phyloP scores from a whole-genome alignment of 192 early-diverging fungal species.

The Linnemannia exigua region DNA sequence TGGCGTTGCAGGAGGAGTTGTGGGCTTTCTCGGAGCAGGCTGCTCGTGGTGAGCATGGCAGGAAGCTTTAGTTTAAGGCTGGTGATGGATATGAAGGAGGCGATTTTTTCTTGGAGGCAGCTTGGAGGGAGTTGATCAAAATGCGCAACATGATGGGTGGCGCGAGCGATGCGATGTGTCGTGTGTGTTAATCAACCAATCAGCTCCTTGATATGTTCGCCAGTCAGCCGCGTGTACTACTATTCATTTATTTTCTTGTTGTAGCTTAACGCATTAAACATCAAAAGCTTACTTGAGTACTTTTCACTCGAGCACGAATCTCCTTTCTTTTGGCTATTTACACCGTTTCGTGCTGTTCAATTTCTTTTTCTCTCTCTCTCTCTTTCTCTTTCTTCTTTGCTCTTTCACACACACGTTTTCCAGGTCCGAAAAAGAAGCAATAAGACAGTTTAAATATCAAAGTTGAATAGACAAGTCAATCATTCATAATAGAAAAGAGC shows the following conservation, averaged over 20 bases:
- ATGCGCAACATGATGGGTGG: too few relatives aligned
- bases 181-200: too few relatives aligned
- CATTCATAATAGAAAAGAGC: neutral
- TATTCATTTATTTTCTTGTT: neutral
- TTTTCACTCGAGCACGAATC: too few relatives aligned
- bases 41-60: neutral
- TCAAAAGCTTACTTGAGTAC: too few relatives aligned
- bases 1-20: constrained; percentile 14
- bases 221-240: too few relatives aligned
- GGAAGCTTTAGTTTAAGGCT: neutral
- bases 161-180: neutral
- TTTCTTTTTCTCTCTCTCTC: neutral
- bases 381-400: neutral
- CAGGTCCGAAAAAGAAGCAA: neutral
- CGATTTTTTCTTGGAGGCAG: neutral
- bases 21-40: constrained; percentile 17
- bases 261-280: neutral
- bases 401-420: neutral
- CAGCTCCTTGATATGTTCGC: too few relatives aligned
- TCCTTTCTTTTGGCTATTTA: neutral
- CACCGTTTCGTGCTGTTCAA: too few relatives aligned
- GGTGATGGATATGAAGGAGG: too few relatives aligned
- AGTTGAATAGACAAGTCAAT: neutral
- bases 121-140: too few relatives aligned
- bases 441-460: neutral